Conservation (phyloP, 208 protist species). For the Phytomonas francai region DNA sequence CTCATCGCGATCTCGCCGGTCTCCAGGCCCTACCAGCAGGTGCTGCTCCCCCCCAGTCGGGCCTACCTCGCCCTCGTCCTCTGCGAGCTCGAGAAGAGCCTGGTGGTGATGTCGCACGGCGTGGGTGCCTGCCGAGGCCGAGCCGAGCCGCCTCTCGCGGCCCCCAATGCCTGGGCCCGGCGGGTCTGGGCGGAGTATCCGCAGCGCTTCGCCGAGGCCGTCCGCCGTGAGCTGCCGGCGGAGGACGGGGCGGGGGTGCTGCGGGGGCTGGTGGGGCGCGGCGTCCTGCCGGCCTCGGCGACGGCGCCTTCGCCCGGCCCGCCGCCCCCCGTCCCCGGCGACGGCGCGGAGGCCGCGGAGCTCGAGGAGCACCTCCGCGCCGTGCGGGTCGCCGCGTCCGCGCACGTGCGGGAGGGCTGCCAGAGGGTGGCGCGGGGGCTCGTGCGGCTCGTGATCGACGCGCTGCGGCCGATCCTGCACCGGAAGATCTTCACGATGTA, state of each 20-base stretch:
- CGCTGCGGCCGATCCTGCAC: conserved; percentile 43
- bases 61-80: conserved; percentile 22
- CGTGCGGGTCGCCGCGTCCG: conserved; percentile 9
- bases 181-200: too few relatives aligned
- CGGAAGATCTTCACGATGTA: conserved; percentile 63
- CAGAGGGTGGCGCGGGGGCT: conserved; percentile 21
- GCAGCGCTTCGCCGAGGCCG: too few relatives aligned
- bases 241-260: background rate
- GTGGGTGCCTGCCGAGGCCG: background rate
- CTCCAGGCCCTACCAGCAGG: conserved; percentile 36
- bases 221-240: background rate
- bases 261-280: background rate
- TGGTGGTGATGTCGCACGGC: background rate
- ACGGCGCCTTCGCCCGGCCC: too few relatives aligned
- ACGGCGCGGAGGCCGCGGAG: background rate
- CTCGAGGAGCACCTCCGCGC: background rate
- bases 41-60: conserved; percentile 33
- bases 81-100: background rate
- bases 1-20: conserved; percentile 39
- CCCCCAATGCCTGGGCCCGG: too few relatives aligned
- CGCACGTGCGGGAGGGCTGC: conserved; percentile 14
- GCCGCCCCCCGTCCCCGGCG: too few relatives aligned
- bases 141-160: too few relatives aligned
- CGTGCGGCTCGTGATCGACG: conserved; percentile 26
- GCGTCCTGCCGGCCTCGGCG: background rate